Evolutionary conservation across 1,139 yeast genomes (phyloP).

Genomic region (Yamadazyma membranifaciens): DNA sequence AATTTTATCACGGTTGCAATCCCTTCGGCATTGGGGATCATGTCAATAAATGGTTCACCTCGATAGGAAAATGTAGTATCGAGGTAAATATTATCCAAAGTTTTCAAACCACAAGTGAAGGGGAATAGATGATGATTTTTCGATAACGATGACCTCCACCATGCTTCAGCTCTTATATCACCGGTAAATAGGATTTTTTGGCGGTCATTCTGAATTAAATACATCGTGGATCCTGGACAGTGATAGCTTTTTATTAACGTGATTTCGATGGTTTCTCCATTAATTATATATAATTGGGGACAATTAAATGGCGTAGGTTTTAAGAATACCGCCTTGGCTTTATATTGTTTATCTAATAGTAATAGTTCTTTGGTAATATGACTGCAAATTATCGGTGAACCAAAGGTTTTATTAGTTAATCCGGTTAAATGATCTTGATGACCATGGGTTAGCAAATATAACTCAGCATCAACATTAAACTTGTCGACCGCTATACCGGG

Average conservation of each 20-base stretch:
- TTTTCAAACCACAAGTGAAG: slow-evolving; percentile 32
- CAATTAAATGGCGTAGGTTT: slow-evolving; percentile 22
- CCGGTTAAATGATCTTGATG: slow-evolving; percentile 61
- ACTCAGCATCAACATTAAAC: slow-evolving; percentile 31
- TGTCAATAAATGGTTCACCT: slow-evolving; percentile 47
- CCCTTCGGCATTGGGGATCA: slow-evolving; percentile 44
- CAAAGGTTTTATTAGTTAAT: slow-evolving; percentile 35
- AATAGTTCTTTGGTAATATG: slow-evolving; percentile 40
- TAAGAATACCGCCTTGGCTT: slow-evolving; percentile 22
- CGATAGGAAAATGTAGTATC: slow-evolving; percentile 59
- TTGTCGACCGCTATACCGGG: slow-evolving; percentile 42
- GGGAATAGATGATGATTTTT: slow-evolving; percentile 44
- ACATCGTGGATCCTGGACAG: slow-evolving; percentile 65
- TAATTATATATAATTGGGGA: slow-evolving; percentile 21
- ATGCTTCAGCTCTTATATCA: slow-evolving; percentile 56
- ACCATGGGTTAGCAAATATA: slow-evolving; percentile 50
- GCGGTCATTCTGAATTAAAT: slow-evolving; percentile 39
- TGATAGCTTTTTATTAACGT: slow-evolving; percentile 49
- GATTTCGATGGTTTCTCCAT: slow-evolving; percentile 16
- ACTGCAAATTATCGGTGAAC: slow-evolving; percentile 51
- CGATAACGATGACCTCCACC: slow-evolving; percentile 45
- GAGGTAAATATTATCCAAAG: slow-evolving; percentile 48
- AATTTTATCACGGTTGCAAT: slow-evolving; percentile 31
- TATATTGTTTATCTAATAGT: slow-evolving; percentile 22
- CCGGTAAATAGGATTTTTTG: slow-evolving; percentile 53